These are phyloP conservation scores for Calonectria hawksworthii DNA, from an alignment of 2,329 filamentous ascomycete genomes.

Conservation along the genomic window DNA sequence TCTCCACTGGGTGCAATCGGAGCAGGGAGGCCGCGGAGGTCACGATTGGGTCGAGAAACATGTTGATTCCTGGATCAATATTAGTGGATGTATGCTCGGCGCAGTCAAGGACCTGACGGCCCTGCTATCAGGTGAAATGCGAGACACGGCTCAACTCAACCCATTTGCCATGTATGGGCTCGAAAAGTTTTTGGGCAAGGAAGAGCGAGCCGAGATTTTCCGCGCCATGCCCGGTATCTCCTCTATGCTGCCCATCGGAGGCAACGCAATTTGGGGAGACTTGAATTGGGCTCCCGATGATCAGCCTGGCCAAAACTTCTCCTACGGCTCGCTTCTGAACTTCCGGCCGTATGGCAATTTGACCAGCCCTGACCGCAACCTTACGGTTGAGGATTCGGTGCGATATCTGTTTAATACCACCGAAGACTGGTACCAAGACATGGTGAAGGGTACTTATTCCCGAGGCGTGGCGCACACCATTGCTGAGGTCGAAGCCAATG, in stretches of 20 bases:
- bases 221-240: constrained; percentile 97
- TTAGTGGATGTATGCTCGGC: constrained; percentile 97
- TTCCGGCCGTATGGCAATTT: constrained; percentile 79
- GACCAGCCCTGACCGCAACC: constrained; percentile 77
- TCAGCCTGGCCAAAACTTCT: constrained; percentile 76
- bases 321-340: constrained; percentile 86
- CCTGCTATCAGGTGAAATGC: constrained; percentile 96
- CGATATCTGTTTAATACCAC: constrained; percentile 82
- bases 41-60: constrained; percentile 90
- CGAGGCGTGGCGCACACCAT: constrained; percentile 87
- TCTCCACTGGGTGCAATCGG: constrained; percentile 84
- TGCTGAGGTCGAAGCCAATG: constrained; percentile 85
- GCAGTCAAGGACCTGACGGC: constrained; percentile 92
- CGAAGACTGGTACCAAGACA: constrained; percentile 87
- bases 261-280: constrained; percentile 96
- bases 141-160: constrained; percentile 96
- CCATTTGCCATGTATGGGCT: constrained; percentile 96
- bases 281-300: constrained; percentile 91
- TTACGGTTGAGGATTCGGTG: constrained; percentile 85
- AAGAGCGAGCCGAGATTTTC: constrained; percentile 94
- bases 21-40: constrained; percentile 84
- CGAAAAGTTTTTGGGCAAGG: constrained; percentile 92
- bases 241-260: constrained; percentile 96
- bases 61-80: constrained; percentile 97
- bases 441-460: constrained; percentile 83